Evolutionary conservation across 257 asterid genomes (phyloP).

Genomic region (Solanum habrochaites): DNA sequence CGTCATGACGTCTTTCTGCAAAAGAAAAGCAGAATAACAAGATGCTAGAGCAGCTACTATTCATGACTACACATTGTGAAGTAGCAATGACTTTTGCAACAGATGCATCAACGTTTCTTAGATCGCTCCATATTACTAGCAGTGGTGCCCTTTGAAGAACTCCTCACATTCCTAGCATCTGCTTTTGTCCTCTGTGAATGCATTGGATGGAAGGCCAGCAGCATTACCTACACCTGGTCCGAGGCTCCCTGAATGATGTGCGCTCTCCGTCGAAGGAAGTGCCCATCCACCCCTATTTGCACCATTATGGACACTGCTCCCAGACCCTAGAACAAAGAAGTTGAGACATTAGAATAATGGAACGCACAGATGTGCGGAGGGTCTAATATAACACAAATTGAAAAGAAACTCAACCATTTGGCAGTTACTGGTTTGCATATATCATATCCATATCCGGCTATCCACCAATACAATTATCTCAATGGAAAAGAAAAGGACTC

Average conservation of each 20-base stretch:
- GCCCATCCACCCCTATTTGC: slow-evolving; percentile 48
- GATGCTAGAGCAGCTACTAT: background rate
- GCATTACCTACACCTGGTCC: slow-evolving; percentile 4
- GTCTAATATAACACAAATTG: background rate
- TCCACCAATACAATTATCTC: background rate
- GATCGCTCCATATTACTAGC: slow-evolving; percentile 2
- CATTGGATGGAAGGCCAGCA: slow-evolving; percentile 2
- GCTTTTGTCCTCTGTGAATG: slow-evolving; percentile 7
- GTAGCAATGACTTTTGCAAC: background rate
- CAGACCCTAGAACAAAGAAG: slow-evolving; percentile 25
- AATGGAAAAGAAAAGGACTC: background rate
- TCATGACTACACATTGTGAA: background rate
- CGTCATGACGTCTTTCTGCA: background rate
- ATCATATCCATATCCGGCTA: background rate
- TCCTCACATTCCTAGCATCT: slow-evolving; percentile 1
- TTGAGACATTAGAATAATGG: background rate
- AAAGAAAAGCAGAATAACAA: background rate
- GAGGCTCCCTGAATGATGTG: slow-evolving; percentile 9
- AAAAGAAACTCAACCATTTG: background rate
- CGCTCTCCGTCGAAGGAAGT: slow-evolving; percentile 43
- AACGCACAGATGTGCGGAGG: background rate
- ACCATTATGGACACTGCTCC: slow-evolving; percentile 20
- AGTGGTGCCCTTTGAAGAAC: slow-evolving; percentile 14
- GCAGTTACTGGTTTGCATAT: background rate
- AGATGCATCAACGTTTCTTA: slow-evolving; percentile 13